Base-by-base conservation (phyloP, 2,329 filamentous ascomycete species). In the Paecilomyces formosus region DNA sequence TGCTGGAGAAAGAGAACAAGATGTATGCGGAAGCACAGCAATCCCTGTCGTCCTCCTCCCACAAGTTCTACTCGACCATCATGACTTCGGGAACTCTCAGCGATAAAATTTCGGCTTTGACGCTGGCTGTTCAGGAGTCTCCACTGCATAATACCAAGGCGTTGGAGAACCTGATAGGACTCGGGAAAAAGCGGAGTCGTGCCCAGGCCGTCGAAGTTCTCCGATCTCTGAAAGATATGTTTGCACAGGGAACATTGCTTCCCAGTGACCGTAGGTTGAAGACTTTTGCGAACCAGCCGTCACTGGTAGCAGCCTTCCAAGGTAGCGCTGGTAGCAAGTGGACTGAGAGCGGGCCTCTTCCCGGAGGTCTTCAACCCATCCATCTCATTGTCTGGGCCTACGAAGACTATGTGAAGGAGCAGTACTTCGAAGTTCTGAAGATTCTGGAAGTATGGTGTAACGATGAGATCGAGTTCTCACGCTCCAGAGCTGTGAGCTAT, bases 31-130 rank as follows among this genome's bases (percentile, higher is more conserved):
- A 85, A 26, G 87, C 82, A 49, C 83, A 90, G 64, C 81, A 90
- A 64, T 79, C 89, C 58, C 85, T 89, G 6, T 85, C 90, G 55
- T 91, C 90, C 26, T 94, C 93, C 2, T 93, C 92, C 49, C 89
- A 95, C 75, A 96, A 92, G 73, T 99, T 99, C 79, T 87, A 97
- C 81, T 90, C 92, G 1, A 96, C 92, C 18, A 97, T 99, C 72
- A 97, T 97, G 90, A 81, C 91, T 9, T 95, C 92, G 1, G 94
- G 94, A 80, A 99, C 95, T 9, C 84, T 97, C 66, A 95, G 92
- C 58, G 94, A 99, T 74, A 97, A 97, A 74, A 88, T 97, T 51
- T 99, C 94, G 2, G 95, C 94, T 3, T 80, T 99, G 68, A 99
- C 94, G 3, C 81, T 99, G 65, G 89, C 94, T 58, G 87, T 97